phyloP scores from a whole-genome alignment of 805 yeast genomes.

The Starmera caribaea region DNA sequence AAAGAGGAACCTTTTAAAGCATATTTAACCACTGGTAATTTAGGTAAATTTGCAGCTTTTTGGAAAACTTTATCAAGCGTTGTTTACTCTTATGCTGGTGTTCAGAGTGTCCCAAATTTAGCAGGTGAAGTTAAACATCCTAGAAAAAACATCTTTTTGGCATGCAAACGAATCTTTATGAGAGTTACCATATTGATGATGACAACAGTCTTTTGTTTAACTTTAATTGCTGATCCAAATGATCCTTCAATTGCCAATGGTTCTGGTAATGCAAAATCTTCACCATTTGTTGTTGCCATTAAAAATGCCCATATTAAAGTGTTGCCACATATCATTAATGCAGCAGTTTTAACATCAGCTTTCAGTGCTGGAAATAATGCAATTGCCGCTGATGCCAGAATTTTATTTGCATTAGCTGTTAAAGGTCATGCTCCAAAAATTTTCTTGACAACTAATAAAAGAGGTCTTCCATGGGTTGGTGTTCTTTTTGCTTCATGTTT shows the following conservation, averaged over 20 bases:
- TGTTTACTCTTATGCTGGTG: constrained; percentile 24
- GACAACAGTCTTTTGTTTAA: constrained; percentile 17
- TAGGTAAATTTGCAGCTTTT: constrained; percentile 17
- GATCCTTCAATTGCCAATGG: constrained; percentile 18
- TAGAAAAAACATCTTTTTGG: constrained; percentile 19
- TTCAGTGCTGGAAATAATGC: constrained; percentile 24
- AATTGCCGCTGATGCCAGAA: constrained; percentile 20
- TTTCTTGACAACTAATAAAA: constrained; percentile 19
- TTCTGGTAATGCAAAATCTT: constrained; percentile 18
- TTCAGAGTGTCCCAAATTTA: constrained; percentile 37
- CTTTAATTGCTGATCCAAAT: constrained; percentile 20
- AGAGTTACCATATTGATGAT: constrained; percentile 19
- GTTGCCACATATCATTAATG: constrained; percentile 25
- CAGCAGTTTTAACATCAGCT: constrained; percentile 26
- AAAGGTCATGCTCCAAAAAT: constrained; percentile 24
- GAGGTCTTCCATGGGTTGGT: constrained; percentile 25
- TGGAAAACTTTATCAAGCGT: constrained; percentile 26
- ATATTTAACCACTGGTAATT: constrained; percentile 6
- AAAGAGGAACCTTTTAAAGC: constrained; percentile 26
- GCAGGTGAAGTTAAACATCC: constrained; percentile 24
- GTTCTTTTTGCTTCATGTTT: constrained; percentile 16
- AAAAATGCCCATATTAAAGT: constrained; percentile 34
- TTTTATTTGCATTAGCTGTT: constrained; percentile 22
- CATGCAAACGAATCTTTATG: constrained; percentile 19
- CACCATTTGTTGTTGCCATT: constrained; percentile 29